Base-by-base conservation (phyloP, 1,284 basidiomycete genomes). In the Pyrrhoderma noxium region DNA sequence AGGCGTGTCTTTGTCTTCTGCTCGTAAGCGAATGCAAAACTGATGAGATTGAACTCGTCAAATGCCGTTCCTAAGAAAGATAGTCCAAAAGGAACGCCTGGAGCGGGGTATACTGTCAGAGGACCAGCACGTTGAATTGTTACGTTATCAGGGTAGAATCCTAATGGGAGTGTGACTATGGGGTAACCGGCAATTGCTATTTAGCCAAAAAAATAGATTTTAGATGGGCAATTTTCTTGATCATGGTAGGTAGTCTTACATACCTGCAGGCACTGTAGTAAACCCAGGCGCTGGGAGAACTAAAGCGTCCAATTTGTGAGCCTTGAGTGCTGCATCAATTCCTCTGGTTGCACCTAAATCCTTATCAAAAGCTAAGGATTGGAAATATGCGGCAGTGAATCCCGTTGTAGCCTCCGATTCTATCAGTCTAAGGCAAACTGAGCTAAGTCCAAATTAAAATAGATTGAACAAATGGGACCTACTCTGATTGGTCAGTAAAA, bases 1-100 rank as follows among this genome's bases (percentile, higher is more conserved):
- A 77, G 60, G n/a, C 82, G 62, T 3, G 74, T 77, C 54, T 76
- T 68, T 0, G 82, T 85, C 56, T 71, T 70, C 58, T 84, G 81
- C 59, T 86, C 82, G 58, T 80, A 85, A 1, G 82, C 81, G 62
- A 75, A 82, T 3, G 74, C 82, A 51, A 77, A 75, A 0, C 74
- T 67, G 48, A 86, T 68, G 27, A 85, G 67, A 25, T 75, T 62
- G 52, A 76, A 78, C 54, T 85, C 82, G 50, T 74, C 77, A 64
- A 75, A 84, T 3, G 80, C 80, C 1, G 76, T 79, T 3, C 80
- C 79, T 14, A 83, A 60, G 64, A 85, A 84, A 0, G 77, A 75
- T 2, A 86, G 64, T 0, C 82, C 82, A 44, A 84, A 76, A 0
- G 82, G 82, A 5, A 77, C 69, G 9, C 79, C 76, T 0, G 80